A percentile compares a stretch with the other conserved stretches of the same genome.
These are phyloP conservation scores for Debaryomyces maramus DNA, from an alignment of 805 yeast species.

Conservation along the genomic window DNA sequence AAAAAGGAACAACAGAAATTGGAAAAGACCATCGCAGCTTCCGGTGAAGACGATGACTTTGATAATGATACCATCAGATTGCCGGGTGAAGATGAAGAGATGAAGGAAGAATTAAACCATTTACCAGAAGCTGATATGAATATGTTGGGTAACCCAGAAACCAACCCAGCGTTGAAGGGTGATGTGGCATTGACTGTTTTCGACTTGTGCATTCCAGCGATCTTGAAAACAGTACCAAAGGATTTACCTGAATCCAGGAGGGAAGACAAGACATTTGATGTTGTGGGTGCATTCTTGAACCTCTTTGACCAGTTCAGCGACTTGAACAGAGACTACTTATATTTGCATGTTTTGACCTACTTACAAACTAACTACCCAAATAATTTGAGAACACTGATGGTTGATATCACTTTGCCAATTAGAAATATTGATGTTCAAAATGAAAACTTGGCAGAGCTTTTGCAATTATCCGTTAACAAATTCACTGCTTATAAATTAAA, in stretches of 20 bases:
- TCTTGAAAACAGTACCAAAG: conserved; percentile 25
- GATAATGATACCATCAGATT: conserved; percentile 43
- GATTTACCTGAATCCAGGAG: conserved; percentile 23
- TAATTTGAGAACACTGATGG: conserved; percentile 40
- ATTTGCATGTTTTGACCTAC: conserved; percentile 60
- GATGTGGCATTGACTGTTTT: conserved; percentile 46
- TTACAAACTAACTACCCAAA: conserved; percentile 44
- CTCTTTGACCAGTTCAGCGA: conserved; percentile 70
- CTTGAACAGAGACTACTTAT: conserved; percentile 67
- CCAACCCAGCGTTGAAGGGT: conserved; percentile 68
- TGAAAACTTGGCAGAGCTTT: conserved; percentile 51
- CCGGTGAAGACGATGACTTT: conserved; percentile 29
- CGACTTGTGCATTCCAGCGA: conserved; percentile 35
- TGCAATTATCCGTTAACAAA: conserved; percentile 71
- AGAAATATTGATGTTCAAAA: conserved; percentile 47
- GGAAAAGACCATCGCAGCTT: conserved; percentile 38
- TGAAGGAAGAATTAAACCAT: conserved; percentile 63
- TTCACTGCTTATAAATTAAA: conserved; percentile 60
- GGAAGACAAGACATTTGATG: conserved; percentile 41
- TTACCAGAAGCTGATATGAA: conserved; percentile 87
- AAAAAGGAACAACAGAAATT: conserved; percentile 28
- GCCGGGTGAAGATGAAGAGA: conserved; percentile 51
- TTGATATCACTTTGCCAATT: conserved; percentile 67
- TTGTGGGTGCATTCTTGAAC: conserved; percentile 44
- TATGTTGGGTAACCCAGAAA: conserved; percentile 81